Evolutionary conservation across 164 flowering plant species (phyloP), one percentile per base, ranked within the genome.

Genomic region (Liquidambar formosana): DNA sequence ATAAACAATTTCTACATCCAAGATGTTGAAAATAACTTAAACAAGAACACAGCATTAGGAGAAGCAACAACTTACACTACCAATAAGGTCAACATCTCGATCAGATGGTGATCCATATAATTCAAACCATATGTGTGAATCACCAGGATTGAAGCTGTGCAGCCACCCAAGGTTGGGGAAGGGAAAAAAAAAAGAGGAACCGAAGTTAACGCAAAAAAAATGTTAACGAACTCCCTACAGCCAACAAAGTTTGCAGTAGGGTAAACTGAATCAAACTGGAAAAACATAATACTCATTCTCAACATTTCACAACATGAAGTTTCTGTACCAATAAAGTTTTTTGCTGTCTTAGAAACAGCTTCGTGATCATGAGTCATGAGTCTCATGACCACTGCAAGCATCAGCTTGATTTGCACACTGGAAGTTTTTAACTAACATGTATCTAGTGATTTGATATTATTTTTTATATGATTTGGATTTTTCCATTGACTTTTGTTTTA

Each of bases 31-130:
- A 52, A 67, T 12, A 56, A 23, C 38, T 41, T 1, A 4, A 23
- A 43, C 16, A 45, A 57, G 25, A 72, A 11, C 19, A 13, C 13
- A 51, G 16, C n/a, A 57, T 8, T 5, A 47, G 22, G 3, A 8
- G 3, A 14, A 58, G 11, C 44, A 57, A 43, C 12, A n/a, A 83
- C 94, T 81, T 80, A 94, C 96, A 84, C 90, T 86, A 49, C 98
- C 98, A 81, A 94, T 70, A 65, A 90, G 85, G 63, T 89, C 94
- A 71, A 94, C 92, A 73, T 94, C 97, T 21, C 84, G 84, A 75
- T 94, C 98, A 62, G 97, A 80, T 54, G 98, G 98, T 58, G 96
- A 78, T 71, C 97, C 98, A 76, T 79, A 88, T 23, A 94, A 78
- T 76, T 94, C 92, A 80, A 94, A 88, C 97, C 96, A 94, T 72